These are phyloP conservation scores for Cajanus cajan DNA, from an alignment of 306 rosid species.

Conservation along the genomic window DNA sequence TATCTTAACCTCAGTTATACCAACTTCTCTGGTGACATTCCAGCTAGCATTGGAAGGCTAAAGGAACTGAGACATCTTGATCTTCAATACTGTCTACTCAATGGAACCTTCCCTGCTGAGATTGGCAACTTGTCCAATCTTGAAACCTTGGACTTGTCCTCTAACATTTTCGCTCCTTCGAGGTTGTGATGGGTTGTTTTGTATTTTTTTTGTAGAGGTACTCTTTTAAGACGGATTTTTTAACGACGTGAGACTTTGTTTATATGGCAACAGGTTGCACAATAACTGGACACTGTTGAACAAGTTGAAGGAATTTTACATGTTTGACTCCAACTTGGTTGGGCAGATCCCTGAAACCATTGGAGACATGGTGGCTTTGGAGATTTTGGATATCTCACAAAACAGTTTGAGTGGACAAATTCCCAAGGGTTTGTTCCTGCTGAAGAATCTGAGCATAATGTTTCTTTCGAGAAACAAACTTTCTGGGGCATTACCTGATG, in stretches of 20 bases:
- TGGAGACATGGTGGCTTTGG: constrained; percentile 57
- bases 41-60: constrained; percentile 48
- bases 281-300: constrained; percentile 43
- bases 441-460: constrained; percentile 46
- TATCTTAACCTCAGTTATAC: constrained; percentile 46
- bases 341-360: constrained; percentile 60
- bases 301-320: constrained; percentile 45
- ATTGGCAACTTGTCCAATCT: constrained; percentile 64
- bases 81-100: constrained; percentile 27
- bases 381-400: constrained; percentile 36
- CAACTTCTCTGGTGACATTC: constrained; percentile 57
- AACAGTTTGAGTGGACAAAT: constrained; percentile 53
- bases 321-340: constrained; percentile 38
- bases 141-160: constrained; percentile 36
- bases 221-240: too few relatives aligned
- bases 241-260: too few relatives aligned
- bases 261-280: constrained; percentile 20
- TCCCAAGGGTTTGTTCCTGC: constrained; percentile 48
- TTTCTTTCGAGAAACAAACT: constrained; percentile 42
- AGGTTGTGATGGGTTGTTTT: not conserved
- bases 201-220: too few relatives aligned
- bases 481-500: constrained; percentile 56
- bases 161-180: constrained; percentile 31
- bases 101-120: constrained; percentile 55
- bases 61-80: constrained; percentile 39